phyloP scores from a whole-genome alignment of 2,329 filamentous ascomycete species.

The Talaromyces verruculosus region DNA sequence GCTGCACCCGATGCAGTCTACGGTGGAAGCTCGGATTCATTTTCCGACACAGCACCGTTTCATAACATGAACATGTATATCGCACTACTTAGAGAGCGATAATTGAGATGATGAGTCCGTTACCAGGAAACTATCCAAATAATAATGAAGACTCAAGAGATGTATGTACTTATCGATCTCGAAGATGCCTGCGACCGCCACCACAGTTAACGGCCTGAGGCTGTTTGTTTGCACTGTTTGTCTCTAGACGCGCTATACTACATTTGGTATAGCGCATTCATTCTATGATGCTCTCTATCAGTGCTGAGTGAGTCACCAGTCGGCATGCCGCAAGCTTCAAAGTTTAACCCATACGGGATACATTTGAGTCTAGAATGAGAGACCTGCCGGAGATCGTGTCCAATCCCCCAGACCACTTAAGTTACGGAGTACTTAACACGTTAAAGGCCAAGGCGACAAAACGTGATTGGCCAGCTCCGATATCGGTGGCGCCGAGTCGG shows the following conservation, averaged over 20 bases:
- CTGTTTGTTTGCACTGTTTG: conserved; percentile 4
- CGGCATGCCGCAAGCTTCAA: background rate
- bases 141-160: background rate
- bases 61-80: background rate
- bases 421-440: too few relatives aligned
- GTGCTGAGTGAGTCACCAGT: background rate
- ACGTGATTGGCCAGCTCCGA: conserved; percentile 19
- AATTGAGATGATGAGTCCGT: too few relatives aligned
- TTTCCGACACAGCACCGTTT: background rate
- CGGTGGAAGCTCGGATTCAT: background rate
- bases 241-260: background rate
- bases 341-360: background rate
- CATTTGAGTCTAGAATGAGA: too few relatives aligned
- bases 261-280: background rate
- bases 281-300: background rate
- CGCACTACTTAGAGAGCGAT: background rate
- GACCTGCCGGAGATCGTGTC: background rate
- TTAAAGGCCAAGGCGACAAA: background rate
- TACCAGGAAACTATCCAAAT: background rate
- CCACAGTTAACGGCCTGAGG: background rate
- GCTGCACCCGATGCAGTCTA: background rate
- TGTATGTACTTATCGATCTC: background rate
- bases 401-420: background rate
- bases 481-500: conserved; percentile 23
- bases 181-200: background rate